Percentiles rank a stretch among this genome's conserved stretches.
Conservation (phyloP, 148 eudicot species). For the Rhododendron mucronatum region DNA sequence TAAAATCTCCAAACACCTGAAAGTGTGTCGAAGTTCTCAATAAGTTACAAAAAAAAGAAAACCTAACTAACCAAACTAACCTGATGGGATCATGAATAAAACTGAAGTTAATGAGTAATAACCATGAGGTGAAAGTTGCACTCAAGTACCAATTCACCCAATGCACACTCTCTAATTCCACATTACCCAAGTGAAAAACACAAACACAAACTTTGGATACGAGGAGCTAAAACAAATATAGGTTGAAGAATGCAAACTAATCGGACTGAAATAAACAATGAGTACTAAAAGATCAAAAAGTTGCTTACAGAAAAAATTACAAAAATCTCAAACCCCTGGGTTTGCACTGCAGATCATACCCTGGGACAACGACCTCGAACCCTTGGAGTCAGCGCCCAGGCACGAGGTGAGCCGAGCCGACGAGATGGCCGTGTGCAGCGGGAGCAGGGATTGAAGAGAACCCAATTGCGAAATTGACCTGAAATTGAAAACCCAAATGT, state of each 20-base stretch:
- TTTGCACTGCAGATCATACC: constrained; percentile 97
- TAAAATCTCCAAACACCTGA: not conserved
- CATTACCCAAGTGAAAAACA: not conserved
- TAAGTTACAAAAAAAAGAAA: not conserved
- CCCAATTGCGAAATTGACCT: constrained; percentile 73
- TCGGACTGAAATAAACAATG: not conserved
- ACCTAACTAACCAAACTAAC: not conserved
- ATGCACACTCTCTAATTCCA: not conserved
- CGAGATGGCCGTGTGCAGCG: constrained; percentile 76
- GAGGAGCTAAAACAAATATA: not conserved
- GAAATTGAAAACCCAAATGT: constrained; percentile 26
- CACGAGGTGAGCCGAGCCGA: constrained; percentile 81
- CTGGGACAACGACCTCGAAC: constrained; percentile 88
- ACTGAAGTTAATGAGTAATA: not conserved
- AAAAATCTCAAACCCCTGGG: constrained; percentile 89
- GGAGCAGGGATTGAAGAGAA: constrained; percentile 70
- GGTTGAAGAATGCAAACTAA: not conserved
- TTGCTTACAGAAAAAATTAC: constrained; percentile 43
- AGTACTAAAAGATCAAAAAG: constrained; percentile 9
- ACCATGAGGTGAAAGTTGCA: not conserved
- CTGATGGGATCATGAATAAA: not conserved
- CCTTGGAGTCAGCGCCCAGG: constrained; percentile 67
- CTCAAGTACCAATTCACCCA: not conserved
- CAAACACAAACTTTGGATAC: not conserved
- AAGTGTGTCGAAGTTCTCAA: not conserved